A percentile compares a stretch with the other conserved stretches of the same genome.
These are phyloP conservation scores for Mesotaenium endlicherianum DNA, from an alignment of 139 green algal species.

Conservation along the genomic window DNA sequence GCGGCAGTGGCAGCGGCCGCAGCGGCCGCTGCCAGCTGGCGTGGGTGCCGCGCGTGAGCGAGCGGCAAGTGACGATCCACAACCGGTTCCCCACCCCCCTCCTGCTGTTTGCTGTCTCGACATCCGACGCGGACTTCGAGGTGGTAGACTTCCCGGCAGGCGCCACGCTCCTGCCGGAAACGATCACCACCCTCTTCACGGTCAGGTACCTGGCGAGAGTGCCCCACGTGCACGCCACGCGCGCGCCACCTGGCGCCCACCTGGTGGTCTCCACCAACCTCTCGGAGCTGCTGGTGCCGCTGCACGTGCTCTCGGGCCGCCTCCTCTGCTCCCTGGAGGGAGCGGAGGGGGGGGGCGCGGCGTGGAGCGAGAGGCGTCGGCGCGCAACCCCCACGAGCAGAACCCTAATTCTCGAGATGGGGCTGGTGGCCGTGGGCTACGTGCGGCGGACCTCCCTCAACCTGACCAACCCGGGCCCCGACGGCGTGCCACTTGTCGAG, in stretches of 20 bases:
- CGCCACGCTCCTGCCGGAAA: not conserved
- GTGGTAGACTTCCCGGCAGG: not conserved
- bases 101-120: not conserved
- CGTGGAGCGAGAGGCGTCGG: too few species aligned
- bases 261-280: conserved; percentile 19
- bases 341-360: not conserved
- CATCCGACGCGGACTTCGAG: not conserved
- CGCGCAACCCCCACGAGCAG: too few species aligned
- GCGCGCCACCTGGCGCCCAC: not conserved
- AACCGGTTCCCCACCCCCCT: not conserved
- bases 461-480: not conserved
- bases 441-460: not conserved
- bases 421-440: not conserved
- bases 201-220: too few species aligned
- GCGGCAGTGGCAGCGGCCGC: too few species aligned
- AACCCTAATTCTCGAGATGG: conserved; percentile 6
- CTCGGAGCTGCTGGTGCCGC: conserved; percentile 1
- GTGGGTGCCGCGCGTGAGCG: too few species aligned
- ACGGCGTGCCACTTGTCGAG: not conserved
- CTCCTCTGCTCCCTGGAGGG: not conserved
- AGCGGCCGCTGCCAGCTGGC: too few species aligned
- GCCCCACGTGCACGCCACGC: not conserved
- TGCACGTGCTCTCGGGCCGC: conserved; percentile 14
- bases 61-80: not conserved
- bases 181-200: not conserved